Conservation (phyloP, 352 stramenopile species). For the Pythium aquatile region DNA sequence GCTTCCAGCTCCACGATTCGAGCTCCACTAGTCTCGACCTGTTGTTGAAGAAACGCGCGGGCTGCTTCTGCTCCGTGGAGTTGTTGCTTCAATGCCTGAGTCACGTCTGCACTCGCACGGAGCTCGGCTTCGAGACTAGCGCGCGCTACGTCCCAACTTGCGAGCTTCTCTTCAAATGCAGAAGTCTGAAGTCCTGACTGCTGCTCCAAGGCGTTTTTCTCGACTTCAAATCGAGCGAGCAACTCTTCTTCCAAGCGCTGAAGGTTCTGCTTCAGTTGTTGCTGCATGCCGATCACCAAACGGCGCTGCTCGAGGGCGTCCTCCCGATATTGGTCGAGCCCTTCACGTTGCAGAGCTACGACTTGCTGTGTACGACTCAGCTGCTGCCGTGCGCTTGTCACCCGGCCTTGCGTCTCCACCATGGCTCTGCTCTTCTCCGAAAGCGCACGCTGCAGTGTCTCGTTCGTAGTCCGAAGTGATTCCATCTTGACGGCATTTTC, state of each 20-base stretch:
- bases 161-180: background rate
- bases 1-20: background rate
- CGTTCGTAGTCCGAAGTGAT: conserved; percentile 8
- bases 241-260: background rate
- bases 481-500: conserved; percentile 21
- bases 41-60: background rate
- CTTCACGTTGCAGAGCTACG: background rate
- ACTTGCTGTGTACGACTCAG: background rate
- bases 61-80: background rate
- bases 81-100: background rate
- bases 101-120: background rate
- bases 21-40: background rate
- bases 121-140: background rate
- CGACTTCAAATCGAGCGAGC: background rate
- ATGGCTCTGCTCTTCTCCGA: background rate
- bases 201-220: background rate
- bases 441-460: conserved; percentile 5
- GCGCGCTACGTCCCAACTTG: background rate
- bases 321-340: background rate
- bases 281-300: background rate
- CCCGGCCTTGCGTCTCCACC: background rate
- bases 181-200: background rate
- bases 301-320: background rate
- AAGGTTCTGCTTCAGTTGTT: background rate
- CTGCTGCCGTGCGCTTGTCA: background rate